phyloP scores from a whole-genome alignment of 768 basidiomycete genomes.

The Bullera alba region DNA sequence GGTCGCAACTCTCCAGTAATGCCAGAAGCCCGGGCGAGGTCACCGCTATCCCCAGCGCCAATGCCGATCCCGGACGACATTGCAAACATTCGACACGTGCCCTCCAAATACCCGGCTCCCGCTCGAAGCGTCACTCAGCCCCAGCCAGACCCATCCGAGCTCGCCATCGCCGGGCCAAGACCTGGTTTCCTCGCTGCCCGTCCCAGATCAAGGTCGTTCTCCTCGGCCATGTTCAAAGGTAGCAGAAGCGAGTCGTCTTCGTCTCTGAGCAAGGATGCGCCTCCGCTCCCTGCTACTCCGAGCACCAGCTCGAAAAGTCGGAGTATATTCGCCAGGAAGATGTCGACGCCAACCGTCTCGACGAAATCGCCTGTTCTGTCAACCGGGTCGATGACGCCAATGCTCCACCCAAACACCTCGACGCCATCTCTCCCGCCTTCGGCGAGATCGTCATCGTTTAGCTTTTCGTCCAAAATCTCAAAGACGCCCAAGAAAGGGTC shows the following conservation, averaged over 20 bases:
- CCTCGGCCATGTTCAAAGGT: conserved; percentile 23
- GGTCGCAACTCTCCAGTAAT: conserved; percentile 7
- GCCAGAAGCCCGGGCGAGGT: not conserved
- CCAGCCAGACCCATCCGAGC: not conserved
- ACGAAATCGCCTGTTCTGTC: not conserved
- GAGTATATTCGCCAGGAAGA: not conserved
- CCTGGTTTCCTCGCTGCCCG: conserved; percentile 15
- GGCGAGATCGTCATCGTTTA: conserved; percentile 28
- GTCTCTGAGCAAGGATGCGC: conserved; percentile 13
- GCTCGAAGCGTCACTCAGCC: conserved; percentile 22
- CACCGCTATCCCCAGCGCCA: conserved; percentile 2
- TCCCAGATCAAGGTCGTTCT: conserved; percentile 29
- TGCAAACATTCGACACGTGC: not conserved
- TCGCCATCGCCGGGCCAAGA: conserved; percentile 4
- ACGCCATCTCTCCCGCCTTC: conserved; percentile 16
- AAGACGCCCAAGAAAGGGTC: conserved; percentile 19
- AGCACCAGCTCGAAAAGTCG: not conserved
- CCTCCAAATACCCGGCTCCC: conserved; percentile 11
- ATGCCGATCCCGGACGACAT: not conserved
- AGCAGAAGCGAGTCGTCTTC: not conserved
- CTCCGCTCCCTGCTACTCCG: conserved; percentile 7
- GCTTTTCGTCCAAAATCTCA: conserved; percentile 15
- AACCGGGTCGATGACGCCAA: not conserved
- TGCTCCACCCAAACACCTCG: conserved; percentile 2
- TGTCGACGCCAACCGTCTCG: not conserved